phyloP scores from a whole-genome alignment of 2,329 filamentous ascomycete genomes.

The Basipetospora sp. region DNA sequence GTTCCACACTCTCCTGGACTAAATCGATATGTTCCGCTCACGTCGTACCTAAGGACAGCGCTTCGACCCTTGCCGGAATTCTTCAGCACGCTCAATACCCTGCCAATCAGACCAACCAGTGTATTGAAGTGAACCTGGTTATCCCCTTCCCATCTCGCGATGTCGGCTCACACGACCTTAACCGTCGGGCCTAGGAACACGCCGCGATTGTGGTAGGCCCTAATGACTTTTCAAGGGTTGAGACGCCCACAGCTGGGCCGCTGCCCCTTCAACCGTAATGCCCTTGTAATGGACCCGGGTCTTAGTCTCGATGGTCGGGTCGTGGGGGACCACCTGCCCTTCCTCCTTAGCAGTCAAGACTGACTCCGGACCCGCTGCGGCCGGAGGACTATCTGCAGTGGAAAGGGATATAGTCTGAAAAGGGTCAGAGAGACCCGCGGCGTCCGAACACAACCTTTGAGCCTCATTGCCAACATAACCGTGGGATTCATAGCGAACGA shows the following conservation, averaged over 20 bases:
- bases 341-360: slow-evolving; percentile 7
- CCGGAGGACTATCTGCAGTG: not conserved
- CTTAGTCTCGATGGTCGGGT: slow-evolving; percentile 30
- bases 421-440: slow-evolving; percentile 10
- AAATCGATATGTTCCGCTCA: slow-evolving; percentile 12
- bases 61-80: slow-evolving; percentile 8
- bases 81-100: slow-evolving; percentile 17
- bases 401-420: slow-evolving; percentile 16
- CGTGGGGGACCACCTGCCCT: slow-evolving; percentile 18
- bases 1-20: slow-evolving; percentile 11
- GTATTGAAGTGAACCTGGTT: slow-evolving; percentile 18
- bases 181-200: slow-evolving; percentile 19
- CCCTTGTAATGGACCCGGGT: slow-evolving; percentile 21
- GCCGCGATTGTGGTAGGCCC: slow-evolving; percentile 25
- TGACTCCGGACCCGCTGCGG: not conserved
- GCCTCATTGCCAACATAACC: slow-evolving; percentile 18
- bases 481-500: slow-evolving; percentile 30
- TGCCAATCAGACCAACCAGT: slow-evolving; percentile 18
- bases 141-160: slow-evolving; percentile 21
- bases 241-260: slow-evolving; percentile 29
- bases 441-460: slow-evolving; percentile 1
- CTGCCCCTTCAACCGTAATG: slow-evolving; percentile 21
- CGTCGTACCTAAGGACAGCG: slow-evolving; percentile 14
- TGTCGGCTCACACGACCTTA: slow-evolving; percentile 19
- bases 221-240: slow-evolving; percentile 33